These are phyloP conservation scores for Metschnikowia gelsemii DNA, from an alignment of 805 yeast genomes.

Conservation along the genomic window DNA sequence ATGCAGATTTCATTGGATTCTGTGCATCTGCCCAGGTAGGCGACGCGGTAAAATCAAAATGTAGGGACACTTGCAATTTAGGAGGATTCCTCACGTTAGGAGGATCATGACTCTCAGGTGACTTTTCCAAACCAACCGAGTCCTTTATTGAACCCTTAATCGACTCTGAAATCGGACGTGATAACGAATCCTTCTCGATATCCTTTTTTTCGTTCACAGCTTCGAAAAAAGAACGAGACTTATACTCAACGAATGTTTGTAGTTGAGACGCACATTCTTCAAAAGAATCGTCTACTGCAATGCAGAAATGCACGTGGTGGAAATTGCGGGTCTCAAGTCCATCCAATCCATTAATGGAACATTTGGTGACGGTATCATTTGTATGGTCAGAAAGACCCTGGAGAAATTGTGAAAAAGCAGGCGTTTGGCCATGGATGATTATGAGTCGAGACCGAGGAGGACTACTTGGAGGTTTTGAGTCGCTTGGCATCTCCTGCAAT, in stretches of 20 bases:
- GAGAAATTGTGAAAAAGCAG: background rate
- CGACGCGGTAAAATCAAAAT: slow-evolving; percentile 33
- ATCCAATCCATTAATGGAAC: background rate
- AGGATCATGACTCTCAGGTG: no score
- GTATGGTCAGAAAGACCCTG: background rate
- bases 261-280: slow-evolving; percentile 1
- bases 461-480: background rate
- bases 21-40: slow-evolving; percentile 34
- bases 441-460: background rate
- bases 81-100: no score
- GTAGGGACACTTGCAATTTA: slow-evolving; percentile 16
- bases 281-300: background rate
- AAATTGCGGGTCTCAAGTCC: background rate
- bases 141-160: no score
- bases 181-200: no score
- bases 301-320: slow-evolving; percentile 7
- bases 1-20: slow-evolving; percentile 25
- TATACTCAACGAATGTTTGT: background rate
- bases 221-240: no score
- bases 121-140: no score
- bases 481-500: no score
- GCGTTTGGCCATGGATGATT: background rate
- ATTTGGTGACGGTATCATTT: background rate
- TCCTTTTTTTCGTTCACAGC: no score
- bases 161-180: no score